Percentiles rank a stretch among this genome's conserved stretches.
Conservation (phyloP, 2,329 filamentous ascomycete species). For the Blumeria hordei region DNA sequence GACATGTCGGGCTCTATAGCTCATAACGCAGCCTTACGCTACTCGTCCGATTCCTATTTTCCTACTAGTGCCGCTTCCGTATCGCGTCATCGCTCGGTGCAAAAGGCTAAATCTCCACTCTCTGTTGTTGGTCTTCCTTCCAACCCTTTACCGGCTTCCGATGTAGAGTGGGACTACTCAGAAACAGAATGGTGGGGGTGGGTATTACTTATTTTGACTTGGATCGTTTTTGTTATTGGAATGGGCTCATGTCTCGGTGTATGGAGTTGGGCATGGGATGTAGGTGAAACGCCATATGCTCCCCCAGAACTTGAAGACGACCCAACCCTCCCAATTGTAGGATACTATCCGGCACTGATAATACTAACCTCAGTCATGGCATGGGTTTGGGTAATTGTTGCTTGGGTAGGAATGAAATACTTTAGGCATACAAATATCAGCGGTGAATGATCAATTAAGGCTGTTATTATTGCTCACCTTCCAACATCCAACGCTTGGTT, state of each 20-base stretch:
- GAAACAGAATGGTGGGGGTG: conserved; percentile 98
- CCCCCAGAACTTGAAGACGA: conserved; percentile 91
- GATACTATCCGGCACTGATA: conserved; percentile 87
- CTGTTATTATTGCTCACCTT: too few relatives aligned
- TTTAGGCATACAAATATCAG: conserved; percentile 86
- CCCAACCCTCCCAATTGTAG: conserved; percentile 77
- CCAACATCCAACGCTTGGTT: too few relatives aligned
- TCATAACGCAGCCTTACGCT: background rate
- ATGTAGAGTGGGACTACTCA: conserved; percentile 59
- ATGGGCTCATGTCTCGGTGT: conserved; percentile 90
- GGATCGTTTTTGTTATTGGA: conserved; percentile 85
- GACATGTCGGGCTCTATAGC: conserved; percentile 29
- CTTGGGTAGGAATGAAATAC: conserved; percentile 99
- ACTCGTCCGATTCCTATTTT: conserved; percentile 36
- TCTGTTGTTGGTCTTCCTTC: conserved; percentile 28
- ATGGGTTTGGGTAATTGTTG: conserved; percentile 94
- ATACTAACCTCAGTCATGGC: conserved; percentile 89
- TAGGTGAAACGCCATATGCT: conserved; percentile 84
- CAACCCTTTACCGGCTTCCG: conserved; percentile 22
- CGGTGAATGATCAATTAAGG: conserved; percentile 12
- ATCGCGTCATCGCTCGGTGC: conserved; percentile 12
- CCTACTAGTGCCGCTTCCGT: conserved; percentile 18
- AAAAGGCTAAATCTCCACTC: conserved; percentile 29
- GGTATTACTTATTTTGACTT: conserved; percentile 74
- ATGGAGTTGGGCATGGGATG: conserved; percentile 99